Evolutionary conservation across 805 yeast species (phyloP).

Genomic region (Schwanniomyces sp.): DNA sequence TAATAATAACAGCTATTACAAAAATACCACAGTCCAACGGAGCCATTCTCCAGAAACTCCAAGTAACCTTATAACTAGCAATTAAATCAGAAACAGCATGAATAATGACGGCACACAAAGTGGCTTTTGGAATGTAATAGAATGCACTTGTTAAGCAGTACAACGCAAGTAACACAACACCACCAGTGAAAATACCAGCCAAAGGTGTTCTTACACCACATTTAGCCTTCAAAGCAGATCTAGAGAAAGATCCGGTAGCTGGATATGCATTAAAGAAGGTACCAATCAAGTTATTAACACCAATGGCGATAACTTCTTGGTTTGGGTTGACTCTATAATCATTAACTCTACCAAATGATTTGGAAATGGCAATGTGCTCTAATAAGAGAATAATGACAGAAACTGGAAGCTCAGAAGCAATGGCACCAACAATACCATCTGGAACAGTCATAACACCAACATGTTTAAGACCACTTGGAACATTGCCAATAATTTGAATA

Average conservation of each 20-base stretch:
- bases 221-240: slow-evolving; percentile 91
- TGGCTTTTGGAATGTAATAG: slow-evolving; percentile 87
- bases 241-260: slow-evolving; percentile 92
- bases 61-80: slow-evolving; percentile 65
- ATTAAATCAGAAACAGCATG: slow-evolving; percentile 90
- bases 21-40: slow-evolving; percentile 78
- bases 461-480: slow-evolving; percentile 78
- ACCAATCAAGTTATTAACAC: slow-evolving; percentile 86
- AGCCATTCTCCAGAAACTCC: slow-evolving; percentile 66
- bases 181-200: slow-evolving; percentile 89
- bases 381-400: slow-evolving; percentile 78
- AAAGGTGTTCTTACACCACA: slow-evolving; percentile 95
- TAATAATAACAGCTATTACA: slow-evolving; percentile 66
- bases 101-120: slow-evolving; percentile 82
- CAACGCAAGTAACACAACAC: slow-evolving; percentile 81
- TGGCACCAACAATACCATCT: slow-evolving; percentile 50
- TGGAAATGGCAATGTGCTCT: slow-evolving; percentile 92
- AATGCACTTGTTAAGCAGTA: slow-evolving; percentile 82
- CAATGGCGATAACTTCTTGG: slow-evolving; percentile 93
- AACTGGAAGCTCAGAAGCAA: slow-evolving; percentile 83
- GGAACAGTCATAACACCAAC: slow-evolving; percentile 75
- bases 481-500: slow-evolving; percentile 67
- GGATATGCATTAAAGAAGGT: slow-evolving; percentile 94
- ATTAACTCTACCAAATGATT: slow-evolving; percentile 89
- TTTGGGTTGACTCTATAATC: slow-evolving; percentile 90